These are phyloP conservation scores for Peltaster fructicola DNA, from an alignment of 2,329 filamentous ascomycete genomes.

Conservation along the genomic window DNA sequence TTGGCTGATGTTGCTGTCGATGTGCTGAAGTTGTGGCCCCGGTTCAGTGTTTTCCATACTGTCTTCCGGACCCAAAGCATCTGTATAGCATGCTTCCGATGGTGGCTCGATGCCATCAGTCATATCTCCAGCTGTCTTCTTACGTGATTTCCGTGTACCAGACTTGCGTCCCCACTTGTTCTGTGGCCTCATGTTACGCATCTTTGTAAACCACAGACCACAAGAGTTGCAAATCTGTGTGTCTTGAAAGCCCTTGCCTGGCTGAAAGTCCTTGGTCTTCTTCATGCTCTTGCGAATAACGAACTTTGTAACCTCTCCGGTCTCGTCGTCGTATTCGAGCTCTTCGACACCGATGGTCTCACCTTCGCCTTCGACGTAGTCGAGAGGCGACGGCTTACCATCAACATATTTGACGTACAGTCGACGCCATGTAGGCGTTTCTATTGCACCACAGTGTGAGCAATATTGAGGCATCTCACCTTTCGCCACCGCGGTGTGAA, in stretches of 20 bases:
- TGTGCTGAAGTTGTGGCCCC: too few relatives aligned
- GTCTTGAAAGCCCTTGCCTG: constrained; percentile 40
- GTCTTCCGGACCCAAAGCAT: constrained; percentile 13
- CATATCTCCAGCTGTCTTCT: constrained; percentile 8
- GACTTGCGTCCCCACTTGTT: constrained; percentile 52
- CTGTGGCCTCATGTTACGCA: constrained; percentile 63
- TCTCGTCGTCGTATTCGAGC: constrained; percentile 41
- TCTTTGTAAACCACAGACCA: constrained; percentile 86
- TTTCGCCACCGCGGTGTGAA: constrained; percentile 45
- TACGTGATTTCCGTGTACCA: constrained; percentile 12
- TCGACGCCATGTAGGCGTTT: constrained; percentile 91
- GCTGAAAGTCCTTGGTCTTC: constrained; percentile 20
- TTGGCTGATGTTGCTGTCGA: too few relatives aligned
- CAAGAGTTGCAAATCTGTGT: constrained; percentile 85
- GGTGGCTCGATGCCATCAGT: constrained; percentile 16
- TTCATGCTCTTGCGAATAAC: constrained; percentile 67
- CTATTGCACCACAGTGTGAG: constrained; percentile 81
- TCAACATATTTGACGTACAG: constrained; percentile 64
- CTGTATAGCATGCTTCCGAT: constrained; percentile 17
- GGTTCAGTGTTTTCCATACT: too few relatives aligned
- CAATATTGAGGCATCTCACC: constrained; percentile 82
- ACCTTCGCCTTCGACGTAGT: constrained; percentile 55
- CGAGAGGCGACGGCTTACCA: constrained; percentile 51
- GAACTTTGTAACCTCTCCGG: constrained; percentile 45
- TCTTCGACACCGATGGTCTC: constrained; percentile 58